Base-by-base conservation (phyloP, 345 rosid species). In the Acer yangbiense region DNA sequence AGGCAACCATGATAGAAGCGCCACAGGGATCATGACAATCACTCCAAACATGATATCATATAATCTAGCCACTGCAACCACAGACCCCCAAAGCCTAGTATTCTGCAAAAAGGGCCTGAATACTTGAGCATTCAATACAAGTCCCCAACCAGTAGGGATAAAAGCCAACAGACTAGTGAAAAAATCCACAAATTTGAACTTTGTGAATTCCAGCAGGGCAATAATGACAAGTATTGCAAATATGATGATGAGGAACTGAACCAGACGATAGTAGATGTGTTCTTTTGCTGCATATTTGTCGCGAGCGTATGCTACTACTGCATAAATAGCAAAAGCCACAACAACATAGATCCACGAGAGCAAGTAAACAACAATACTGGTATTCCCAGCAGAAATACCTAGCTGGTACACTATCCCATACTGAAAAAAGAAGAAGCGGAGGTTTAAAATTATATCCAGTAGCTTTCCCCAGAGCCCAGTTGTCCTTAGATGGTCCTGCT, bases 341-440 rank as follows among this genome's bases (percentile, higher is more conserved):
- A 89, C 72, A 48, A 92, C 79, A 80, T 85, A 90, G 77, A 77
- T 90, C 98, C 98, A 92, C 23, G 98, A 94, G 77, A 90, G 71
- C 84, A 94, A 78, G 86, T 94, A 94, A 64, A 94, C 96, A 18
- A 85, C 87, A 72, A 94, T 88, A 76, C 89, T 94, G 78, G 88
- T 86, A 74, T 76, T 80, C 2, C 79, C 76, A 44, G 75, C 83
- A 35, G 97, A 82, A 76, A 94, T 91, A 46, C 86, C 86, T 32
- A 94, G 90, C 80, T 91, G 98, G 85, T 90, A 94, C 44, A 94
- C 98, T 54, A 94, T 88, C 48, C 96, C 94, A 39, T 88, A 94
- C 83, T 94, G 98, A 79, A 94, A 94, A 78, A 94, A 89, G 91
- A 94, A 94, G 88, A 89, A 94, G 25, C 98, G 97, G 29, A 94